Evolutionary conservation across 2,329 filamentous ascomycete species (phyloP).

Genomic region (Orbilia brochopaga): DNA sequence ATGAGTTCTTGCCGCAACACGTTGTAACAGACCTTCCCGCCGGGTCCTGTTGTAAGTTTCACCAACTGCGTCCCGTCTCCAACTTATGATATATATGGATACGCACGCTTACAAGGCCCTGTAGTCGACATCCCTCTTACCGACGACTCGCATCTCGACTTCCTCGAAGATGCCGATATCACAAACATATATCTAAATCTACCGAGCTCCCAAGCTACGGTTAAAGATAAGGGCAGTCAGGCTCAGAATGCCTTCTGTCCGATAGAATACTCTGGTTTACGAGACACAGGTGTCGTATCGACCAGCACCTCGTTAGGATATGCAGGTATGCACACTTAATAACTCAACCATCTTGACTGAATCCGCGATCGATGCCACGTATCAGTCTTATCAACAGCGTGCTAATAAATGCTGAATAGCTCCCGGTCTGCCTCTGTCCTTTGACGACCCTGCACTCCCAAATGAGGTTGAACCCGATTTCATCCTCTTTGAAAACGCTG

Average conservation of each 20-base stretch:
- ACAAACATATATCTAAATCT: background rate
- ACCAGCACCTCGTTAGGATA: background rate
- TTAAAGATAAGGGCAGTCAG: background rate
- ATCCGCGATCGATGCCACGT: background rate
- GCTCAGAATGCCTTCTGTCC: background rate
- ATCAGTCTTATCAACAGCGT: background rate
- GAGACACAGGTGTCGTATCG: background rate
- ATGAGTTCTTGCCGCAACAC: slow-evolving; percentile 11
- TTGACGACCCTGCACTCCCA: background rate
- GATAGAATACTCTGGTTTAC: background rate
- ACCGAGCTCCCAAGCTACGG: background rate
- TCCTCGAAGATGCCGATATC: background rate
- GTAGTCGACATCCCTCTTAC: background rate
- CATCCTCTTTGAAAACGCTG: background rate
- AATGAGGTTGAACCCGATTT: background rate
- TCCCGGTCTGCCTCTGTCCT: background rate
- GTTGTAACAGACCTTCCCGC: slow-evolving; percentile 27
- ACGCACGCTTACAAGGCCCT: no score
- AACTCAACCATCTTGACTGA: background rate
- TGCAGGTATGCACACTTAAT: background rate
- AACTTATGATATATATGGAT: background rate
- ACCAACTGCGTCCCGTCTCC: background rate
- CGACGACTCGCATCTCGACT: background rate
- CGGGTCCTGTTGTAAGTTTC: slow-evolving; percentile 30
- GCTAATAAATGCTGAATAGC: background rate